Evolutionary conservation across 1,284 basidiomycete genomes (phyloP).

Genomic region (Neonothopanus nambi): DNA sequence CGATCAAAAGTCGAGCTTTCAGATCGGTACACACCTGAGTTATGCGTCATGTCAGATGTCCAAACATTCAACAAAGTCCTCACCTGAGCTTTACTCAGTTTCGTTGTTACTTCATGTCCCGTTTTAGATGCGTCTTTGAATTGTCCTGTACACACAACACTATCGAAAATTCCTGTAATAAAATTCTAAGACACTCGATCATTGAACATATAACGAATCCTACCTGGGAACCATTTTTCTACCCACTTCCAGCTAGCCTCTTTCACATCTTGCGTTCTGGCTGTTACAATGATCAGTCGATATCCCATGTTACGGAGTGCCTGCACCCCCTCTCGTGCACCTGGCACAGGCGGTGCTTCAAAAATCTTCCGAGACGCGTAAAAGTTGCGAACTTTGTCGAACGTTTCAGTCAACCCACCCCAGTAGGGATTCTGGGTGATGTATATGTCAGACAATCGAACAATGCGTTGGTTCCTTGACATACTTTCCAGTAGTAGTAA

Average conservation of each 20-base stretch:
- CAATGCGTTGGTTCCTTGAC: not conserved
- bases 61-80: conserved; percentile 14
- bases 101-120: conserved; percentile 53
- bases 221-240: conserved; percentile 63
- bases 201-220: conserved; percentile 7
- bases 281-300: conserved; percentile 74
- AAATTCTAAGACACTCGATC: not conserved
- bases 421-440: conserved; percentile 60
- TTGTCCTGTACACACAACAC: conserved; percentile 75
- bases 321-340: conserved; percentile 62
- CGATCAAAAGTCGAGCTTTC: conserved; percentile 66
- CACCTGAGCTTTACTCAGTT: conserved; percentile 71
- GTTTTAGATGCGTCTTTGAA: conserved; percentile 55
- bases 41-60: not conserved
- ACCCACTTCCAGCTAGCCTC: conserved; percentile 71
- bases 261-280: conserved; percentile 58
- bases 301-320: conserved; percentile 64
- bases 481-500: conserved; percentile 71
- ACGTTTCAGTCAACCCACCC: conserved; percentile 66
- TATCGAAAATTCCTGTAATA: conserved; percentile 57
- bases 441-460: conserved; percentile 4
- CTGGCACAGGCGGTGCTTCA: conserved; percentile 56
- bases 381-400: conserved; percentile 61
- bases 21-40: conserved; percentile 63
- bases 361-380: conserved; percentile 56